Evolutionary conservation across 2,329 filamentous ascomycete genomes (phyloP), one percentile per base, ranked within the genome.

Genomic region (Cladosporium sp.): DNA sequence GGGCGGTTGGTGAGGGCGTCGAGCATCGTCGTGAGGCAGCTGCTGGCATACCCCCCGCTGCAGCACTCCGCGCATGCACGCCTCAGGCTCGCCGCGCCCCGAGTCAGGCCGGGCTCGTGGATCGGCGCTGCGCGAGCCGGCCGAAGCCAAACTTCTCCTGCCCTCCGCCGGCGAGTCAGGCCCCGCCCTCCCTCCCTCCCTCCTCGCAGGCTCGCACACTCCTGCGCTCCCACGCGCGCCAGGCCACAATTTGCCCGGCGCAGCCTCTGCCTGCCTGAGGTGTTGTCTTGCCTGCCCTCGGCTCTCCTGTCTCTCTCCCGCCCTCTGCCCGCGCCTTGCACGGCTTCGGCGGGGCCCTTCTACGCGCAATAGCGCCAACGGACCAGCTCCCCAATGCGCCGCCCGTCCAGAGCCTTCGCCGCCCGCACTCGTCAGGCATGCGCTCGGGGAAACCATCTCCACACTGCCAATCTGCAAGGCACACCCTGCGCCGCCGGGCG

Each of bases 401-500:
- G 35, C n/a, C 34, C n/a, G 13, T 38, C 16, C n/a, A 38, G 16
- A 10, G 40, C 13, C 35, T 22, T 42, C 43, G 28, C 38, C 38
- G 38, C 38, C 46, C 40, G 16, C 40, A 42, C 16, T 49, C 38
- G 46, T 49, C 40, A 43, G 37, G 40, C 48, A 50, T 18, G 40
- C 48, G 19, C 48, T 37, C 32, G 48, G 48, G 40, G 32, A 49
- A 31, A 40, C 31, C 46, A 43, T 41, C 48, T 50, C 48, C 48
- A 50, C 48, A 43, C 19, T 37, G 28, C 16, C 38, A 28, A 18
- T 35, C 48, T 50, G 48, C 48, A 50, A 50, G 48, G 48, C 48
- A 50, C 48, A 50, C 42, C 48, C 19, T 31, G 18, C 14, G 9
- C 6, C 14, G 16, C 28, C 16, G 22, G 22, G 22, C 22, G 5